These are phyloP conservation scores for Rhodotorula mucilaginosa DNA, from an alignment of 1,284 basidiomycete genomes.

Conservation along the genomic window DNA sequence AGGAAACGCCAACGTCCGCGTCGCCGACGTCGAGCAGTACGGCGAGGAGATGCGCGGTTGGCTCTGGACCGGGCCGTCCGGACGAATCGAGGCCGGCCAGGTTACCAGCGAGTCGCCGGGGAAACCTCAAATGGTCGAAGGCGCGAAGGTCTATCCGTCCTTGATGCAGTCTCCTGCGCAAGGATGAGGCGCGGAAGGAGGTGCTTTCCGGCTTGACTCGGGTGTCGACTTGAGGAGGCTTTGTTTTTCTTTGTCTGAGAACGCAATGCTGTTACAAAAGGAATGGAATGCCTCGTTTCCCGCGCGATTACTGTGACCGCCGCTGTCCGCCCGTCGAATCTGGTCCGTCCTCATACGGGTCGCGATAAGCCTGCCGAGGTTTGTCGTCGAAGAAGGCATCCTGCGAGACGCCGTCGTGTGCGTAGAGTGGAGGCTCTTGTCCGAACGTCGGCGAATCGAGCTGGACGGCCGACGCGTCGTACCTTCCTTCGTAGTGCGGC, in stretches of 20 bases:
- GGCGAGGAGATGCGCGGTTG: slow-evolving; percentile 64
- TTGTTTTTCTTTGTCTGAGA: not conserved
- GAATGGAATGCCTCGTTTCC: not conserved
- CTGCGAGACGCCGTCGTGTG: slow-evolving; percentile 3
- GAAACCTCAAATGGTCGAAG: slow-evolving; percentile 9
- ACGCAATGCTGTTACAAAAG: not conserved
- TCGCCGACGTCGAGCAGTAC: slow-evolving; percentile 78
- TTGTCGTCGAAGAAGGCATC: slow-evolving; percentile 2
- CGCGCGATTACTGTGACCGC: not conserved
- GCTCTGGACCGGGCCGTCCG: slow-evolving; percentile 53
- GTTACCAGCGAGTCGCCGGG: not conserved
- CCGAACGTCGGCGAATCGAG: not conserved
- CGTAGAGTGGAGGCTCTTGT: not conserved
- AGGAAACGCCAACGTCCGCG: slow-evolving; percentile 88
- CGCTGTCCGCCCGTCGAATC: not conserved
- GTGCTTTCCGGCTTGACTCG: not conserved
- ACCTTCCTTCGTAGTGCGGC: slow-evolving; percentile 21
- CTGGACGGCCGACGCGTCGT: slow-evolving; percentile 5
- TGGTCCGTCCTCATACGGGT: slow-evolving; percentile 1
- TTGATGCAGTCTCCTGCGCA: not conserved
- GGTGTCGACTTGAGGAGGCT: not conserved
- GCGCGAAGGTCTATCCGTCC: not conserved
- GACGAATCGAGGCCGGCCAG: not conserved
- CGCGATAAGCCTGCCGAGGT: not conserved
- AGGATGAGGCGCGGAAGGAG: not conserved